A percentile compares a stretch with the other conserved stretches of the same genome.
phyloP scores from a whole-genome alignment of 2,329 filamentous ascomycete species.

The Alternaria hordeiaustralica region DNA sequence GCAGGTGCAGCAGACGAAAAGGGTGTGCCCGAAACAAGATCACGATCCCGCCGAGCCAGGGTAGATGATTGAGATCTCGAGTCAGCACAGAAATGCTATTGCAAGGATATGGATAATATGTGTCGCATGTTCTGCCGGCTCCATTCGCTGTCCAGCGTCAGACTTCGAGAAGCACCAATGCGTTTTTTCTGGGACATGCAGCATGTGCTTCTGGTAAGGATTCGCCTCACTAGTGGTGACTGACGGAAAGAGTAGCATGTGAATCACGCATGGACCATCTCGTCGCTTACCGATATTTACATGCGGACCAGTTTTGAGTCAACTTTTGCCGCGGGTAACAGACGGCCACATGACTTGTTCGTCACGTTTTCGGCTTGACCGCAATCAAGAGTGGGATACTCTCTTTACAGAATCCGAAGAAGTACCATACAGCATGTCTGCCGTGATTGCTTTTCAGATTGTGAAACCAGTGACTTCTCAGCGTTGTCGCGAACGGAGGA shows the following conservation, averaged over 20 bases:
- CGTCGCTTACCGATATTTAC: neutral
- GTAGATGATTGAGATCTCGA: conserved; percentile 10
- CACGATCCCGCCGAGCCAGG: conserved; percentile 15
- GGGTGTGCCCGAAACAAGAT: conserved; percentile 15
- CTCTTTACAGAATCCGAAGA: neutral
- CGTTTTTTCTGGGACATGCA: neutral
- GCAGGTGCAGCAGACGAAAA: conserved; percentile 15
- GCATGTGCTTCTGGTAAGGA: conserved; percentile 7
- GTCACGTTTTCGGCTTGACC: neutral
- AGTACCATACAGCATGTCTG: neutral
- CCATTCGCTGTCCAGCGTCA: conserved; percentile 6
- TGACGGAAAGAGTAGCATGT: conserved; percentile 1
- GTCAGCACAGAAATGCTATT: conserved; percentile 7
- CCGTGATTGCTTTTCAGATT: neutral
- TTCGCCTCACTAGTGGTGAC: conserved; percentile 4
- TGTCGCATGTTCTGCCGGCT: conserved; percentile 8
- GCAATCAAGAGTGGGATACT: neutral
- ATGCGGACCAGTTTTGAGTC: conserved; percentile 1
- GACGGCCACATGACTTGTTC: neutral
- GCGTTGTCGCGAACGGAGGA: conserved; percentile 1
- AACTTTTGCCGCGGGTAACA: neutral
- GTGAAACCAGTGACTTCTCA: neutral
- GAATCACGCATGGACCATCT: conserved; percentile 2
- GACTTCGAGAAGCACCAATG: conserved; percentile 1
- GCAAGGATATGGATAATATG: conserved; percentile 1